Evolutionary conservation across 1,284 basidiomycete species (phyloP).

Genomic region (Takashimella koratensis): DNA sequence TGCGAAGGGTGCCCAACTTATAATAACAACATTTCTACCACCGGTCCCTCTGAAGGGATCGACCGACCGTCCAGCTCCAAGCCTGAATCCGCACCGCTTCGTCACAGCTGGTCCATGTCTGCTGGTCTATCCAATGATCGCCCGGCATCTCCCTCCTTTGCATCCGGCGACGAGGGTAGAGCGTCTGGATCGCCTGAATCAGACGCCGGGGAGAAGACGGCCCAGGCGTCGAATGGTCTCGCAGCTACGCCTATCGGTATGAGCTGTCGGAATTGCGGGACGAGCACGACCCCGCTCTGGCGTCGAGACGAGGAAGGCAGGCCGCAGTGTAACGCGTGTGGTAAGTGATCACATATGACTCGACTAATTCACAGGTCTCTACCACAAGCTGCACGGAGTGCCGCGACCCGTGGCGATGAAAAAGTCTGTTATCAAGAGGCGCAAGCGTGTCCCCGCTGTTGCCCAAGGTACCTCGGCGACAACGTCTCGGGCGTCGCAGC

Average conservation of each 20-base stretch:
- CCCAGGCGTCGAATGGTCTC: constrained; percentile 30
- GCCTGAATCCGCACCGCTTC: constrained; percentile 1
- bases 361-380: constrained; percentile 63
- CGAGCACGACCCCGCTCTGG: constrained; percentile 92
- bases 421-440: constrained; percentile 96
- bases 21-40: constrained; percentile 63
- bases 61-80: constrained; percentile 28
- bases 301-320: constrained; percentile 88
- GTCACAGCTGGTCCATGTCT: neutral
- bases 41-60: constrained; percentile 38
- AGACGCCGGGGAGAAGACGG: constrained; percentile 12
- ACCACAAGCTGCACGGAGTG: constrained; percentile 96
- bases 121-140: neutral
- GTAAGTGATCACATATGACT: constrained; percentile 56
- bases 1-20: constrained; percentile 91
- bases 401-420: constrained; percentile 98
- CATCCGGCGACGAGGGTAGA: constrained; percentile 1
- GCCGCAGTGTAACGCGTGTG: constrained; percentile 72
- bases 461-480: constrained; percentile 16
- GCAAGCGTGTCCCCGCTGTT: constrained; percentile 87
- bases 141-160: neutral
- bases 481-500: constrained; percentile 11
- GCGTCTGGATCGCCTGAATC: constrained; percentile 14
- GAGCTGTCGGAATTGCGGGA: constrained; percentile 86
- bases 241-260: constrained; percentile 65